Conservation (phyloP, 495 filamentous ascomycete genomes). For the Penicillium paxilli region DNA sequence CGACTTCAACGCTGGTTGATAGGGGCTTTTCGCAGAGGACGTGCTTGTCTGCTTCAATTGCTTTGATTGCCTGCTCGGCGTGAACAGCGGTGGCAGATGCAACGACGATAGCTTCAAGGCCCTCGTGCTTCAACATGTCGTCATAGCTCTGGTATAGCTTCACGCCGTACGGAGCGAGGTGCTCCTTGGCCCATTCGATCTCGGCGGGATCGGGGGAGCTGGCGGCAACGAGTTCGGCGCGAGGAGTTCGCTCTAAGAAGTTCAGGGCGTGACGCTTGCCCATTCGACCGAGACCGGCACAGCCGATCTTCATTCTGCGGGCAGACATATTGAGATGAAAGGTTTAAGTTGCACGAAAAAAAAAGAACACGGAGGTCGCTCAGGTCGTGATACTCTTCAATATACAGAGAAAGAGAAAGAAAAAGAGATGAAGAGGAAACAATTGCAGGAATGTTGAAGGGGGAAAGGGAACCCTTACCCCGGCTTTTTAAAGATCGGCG, state of each 20-base stretch:
- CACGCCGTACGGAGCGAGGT: constrained; percentile 50
- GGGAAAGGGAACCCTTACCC: background rate
- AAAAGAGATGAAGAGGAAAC: background rate
- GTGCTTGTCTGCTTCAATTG: constrained; percentile 53
- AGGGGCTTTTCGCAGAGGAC: constrained; percentile 59
- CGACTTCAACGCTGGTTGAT: constrained; percentile 50
- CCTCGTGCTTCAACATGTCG: constrained; percentile 56
- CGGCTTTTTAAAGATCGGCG: constrained; percentile 8
- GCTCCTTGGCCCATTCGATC: constrained; percentile 49
- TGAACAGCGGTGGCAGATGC: constrained; percentile 55
- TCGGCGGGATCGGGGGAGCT: constrained; percentile 50
- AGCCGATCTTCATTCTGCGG: constrained; percentile 47
- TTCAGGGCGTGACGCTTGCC: constrained; percentile 58
- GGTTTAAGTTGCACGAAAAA: no score
- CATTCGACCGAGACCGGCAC: constrained; percentile 59
- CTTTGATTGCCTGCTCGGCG: constrained; percentile 57
- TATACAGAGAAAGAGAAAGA: background rate
- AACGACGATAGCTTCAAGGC: constrained; percentile 54
- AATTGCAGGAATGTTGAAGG: background rate
- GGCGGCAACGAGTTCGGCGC: constrained; percentile 53
- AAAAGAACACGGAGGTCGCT: no score
- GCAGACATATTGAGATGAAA: constrained; percentile 33
- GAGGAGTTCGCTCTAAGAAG: constrained; percentile 52
- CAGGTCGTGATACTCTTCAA: background rate
- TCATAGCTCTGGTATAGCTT: constrained; percentile 52